phyloP scores from a whole-genome alignment of 2,329 filamentous ascomycete genomes.

The Cordyceps militaris region DNA sequence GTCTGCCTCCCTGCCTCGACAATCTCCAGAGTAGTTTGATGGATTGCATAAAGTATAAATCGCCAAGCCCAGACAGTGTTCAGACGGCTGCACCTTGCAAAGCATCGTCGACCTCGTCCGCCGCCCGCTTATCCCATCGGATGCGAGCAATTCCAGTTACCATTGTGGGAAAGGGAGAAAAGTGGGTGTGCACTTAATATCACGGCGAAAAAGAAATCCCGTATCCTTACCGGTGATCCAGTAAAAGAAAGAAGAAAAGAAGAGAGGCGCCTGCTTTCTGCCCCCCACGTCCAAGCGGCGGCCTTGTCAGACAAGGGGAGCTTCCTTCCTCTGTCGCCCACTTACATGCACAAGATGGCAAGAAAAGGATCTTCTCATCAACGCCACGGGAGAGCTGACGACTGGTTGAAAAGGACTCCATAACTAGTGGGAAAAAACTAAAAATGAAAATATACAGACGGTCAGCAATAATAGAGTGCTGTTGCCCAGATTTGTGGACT shows the following conservation, averaged over 20 bases:
- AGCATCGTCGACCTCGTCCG: not conserved
- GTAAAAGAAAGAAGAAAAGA: not conserved
- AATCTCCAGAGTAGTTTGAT: not conserved
- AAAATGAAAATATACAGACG: not conserved
- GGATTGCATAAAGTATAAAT: not conserved
- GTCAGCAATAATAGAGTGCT: not conserved
- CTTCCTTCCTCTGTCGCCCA: not conserved
- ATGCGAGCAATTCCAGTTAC: not conserved
- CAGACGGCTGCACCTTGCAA: not conserved
- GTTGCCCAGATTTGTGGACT: conserved; percentile 7
- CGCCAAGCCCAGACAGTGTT: not conserved
- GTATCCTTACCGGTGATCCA: conserved; percentile 11
- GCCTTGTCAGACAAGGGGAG: conserved; percentile 6
- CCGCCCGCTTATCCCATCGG: not conserved
- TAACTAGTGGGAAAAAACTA: not conserved
- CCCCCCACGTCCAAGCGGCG: not conserved
- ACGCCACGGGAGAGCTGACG: not conserved
- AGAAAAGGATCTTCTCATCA: not conserved
- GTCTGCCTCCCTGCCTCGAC: not conserved
- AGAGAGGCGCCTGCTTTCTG: not conserved
- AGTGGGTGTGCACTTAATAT: conserved; percentile 12
- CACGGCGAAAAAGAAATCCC: conserved; percentile 1
- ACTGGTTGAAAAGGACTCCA: not conserved
- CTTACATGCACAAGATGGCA: not conserved
- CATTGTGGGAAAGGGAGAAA: conserved; percentile 6